Conservation (phyloP, 306 rosid species). For the Malus sylvestris region DNA sequence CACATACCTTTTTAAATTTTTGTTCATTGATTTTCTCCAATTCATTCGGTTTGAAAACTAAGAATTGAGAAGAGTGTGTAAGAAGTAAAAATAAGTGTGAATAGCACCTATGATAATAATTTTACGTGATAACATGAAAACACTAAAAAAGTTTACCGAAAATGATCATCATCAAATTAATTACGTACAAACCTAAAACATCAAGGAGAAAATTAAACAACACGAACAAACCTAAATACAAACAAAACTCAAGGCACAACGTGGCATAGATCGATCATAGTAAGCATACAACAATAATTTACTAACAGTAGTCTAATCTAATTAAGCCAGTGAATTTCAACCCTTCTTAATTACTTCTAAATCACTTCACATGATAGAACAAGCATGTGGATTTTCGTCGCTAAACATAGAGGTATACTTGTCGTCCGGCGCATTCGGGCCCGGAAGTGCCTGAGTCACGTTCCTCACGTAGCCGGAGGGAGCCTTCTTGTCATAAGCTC, state of each 20-base stretch:
- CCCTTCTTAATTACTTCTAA: background rate
- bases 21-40: too few relatives aligned
- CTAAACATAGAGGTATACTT: constrained; percentile 55
- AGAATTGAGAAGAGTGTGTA: too few relatives aligned
- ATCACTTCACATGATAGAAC: constrained; percentile 52
- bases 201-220: background rate
- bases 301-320: background rate
- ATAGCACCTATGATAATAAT: background rate
- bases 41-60: too few relatives aligned
- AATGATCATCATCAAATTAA: background rate
- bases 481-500: constrained; percentile 86
- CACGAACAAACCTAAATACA: background rate
- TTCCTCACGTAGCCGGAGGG: constrained; percentile 79
- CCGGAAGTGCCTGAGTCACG: constrained; percentile 43
- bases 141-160: background rate
- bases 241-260: background rate
- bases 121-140: background rate
- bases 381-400: constrained; percentile 87
- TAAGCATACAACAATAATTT: background rate
- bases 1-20: too few relatives aligned
- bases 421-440: constrained; percentile 55
- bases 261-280: background rate
- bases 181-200: background rate
- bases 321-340: too few relatives aligned
- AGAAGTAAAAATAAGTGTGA: too few relatives aligned